Percentiles rank a stretch among this genome's conserved stretches.
These are phyloP conservation scores for Coix lacrymajobi DNA, from an alignment of 176 grass and related monocot species.

Conservation along the genomic window DNA sequence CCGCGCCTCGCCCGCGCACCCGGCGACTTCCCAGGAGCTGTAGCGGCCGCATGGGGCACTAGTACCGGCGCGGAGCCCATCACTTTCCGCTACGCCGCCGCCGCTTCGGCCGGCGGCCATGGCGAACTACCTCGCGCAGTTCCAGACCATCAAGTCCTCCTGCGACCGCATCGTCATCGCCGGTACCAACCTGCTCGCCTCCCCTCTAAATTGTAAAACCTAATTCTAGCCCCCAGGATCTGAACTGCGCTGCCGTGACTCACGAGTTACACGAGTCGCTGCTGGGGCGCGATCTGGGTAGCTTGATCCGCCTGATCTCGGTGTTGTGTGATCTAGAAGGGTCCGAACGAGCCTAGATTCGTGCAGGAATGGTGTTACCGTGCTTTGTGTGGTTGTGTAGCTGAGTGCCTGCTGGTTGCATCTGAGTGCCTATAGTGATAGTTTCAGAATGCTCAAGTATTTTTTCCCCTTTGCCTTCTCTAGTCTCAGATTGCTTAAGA, in stretches of 20 bases:
- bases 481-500: background rate
- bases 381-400: background rate
- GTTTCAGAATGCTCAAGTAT: background rate
- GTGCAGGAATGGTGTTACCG: background rate
- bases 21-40: conserved; percentile 8
- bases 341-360: background rate
- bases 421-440: background rate
- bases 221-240: background rate
- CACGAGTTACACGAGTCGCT: too few relatives aligned
- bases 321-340: background rate
- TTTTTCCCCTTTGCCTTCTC: background rate
- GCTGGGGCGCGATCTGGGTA: conserved; percentile 3
- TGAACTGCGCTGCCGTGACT: background rate
- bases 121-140: conserved; percentile 99
- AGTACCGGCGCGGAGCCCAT: background rate
- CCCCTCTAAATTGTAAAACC: background rate
- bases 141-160: conserved; percentile 96
- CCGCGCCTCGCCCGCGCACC: background rate
- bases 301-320: conserved; percentile 21
- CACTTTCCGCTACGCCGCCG: background rate
- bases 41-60: background rate
- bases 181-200: conserved; percentile 45
- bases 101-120: conserved; percentile 27
- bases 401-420: background rate
- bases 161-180: conserved; percentile 93